phyloP scores from a whole-genome alignment of 2,329 filamentous ascomycete genomes.

The Hypoxylon sp. region DNA sequence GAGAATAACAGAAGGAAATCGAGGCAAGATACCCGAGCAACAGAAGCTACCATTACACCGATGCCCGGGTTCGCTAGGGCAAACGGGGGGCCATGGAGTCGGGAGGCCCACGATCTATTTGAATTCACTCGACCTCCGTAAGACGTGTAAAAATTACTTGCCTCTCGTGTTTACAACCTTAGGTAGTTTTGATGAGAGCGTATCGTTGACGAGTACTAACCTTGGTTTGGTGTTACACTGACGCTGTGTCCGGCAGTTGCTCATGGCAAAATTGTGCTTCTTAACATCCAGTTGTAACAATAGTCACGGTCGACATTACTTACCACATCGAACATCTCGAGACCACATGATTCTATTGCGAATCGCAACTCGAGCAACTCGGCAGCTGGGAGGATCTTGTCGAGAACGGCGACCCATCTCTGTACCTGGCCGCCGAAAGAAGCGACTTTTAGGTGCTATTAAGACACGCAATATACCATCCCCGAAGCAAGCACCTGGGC shows the following conservation, averaged over 20 bases:
- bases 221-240: conserved; percentile 8
- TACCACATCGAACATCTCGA: background rate
- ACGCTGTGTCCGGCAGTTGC: conserved; percentile 11
- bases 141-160: conserved; percentile 13
- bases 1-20: conserved; percentile 26
- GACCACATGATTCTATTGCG: background rate
- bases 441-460: background rate
- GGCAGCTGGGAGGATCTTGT: background rate
- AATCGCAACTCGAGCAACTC: background rate
- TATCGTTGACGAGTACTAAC: conserved; percentile 10
- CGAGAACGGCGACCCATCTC: background rate
- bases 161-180: background rate
- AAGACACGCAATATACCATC: conserved; percentile 8
- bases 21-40: conserved; percentile 25
- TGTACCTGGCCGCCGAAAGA: conserved; percentile 2
- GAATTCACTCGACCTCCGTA: conserved; percentile 69
- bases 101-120: conserved; percentile 77
- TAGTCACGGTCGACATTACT: conserved; percentile 6
- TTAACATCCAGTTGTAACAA: background rate
- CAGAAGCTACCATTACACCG: conserved; percentile 33
- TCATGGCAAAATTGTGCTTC: conserved; percentile 15
- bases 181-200: conserved; percentile 4
- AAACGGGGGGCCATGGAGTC: conserved; percentile 77
- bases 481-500: conserved; percentile 16
- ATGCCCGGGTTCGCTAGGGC: conserved; percentile 64